Percentiles rank a stretch among this genome's conserved stretches.
Conservation (phyloP, 129 eudicot genomes). For the Flaveria bidentis region DNA sequence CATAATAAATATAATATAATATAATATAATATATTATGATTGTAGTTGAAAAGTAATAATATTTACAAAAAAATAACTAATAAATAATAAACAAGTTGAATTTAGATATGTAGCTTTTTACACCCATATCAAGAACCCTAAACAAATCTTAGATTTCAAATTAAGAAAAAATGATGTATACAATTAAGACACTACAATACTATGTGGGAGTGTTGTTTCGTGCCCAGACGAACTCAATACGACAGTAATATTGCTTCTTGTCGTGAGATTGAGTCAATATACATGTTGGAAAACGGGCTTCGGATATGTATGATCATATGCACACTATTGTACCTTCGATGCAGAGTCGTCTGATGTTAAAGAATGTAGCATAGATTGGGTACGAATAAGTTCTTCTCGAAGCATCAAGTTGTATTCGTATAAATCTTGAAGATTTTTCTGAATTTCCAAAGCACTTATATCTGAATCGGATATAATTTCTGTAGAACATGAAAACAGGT, state of each 20-base stretch:
- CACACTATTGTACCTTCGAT: conserved; percentile 7
- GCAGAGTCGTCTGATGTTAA: conserved; percentile 37
- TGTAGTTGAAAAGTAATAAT: too few species aligned
- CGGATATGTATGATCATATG: not conserved
- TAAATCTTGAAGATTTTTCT: conserved; percentile 46
- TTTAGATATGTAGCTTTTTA: too few species aligned
- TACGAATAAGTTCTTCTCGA: conserved; percentile 52
- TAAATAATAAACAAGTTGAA: too few species aligned
- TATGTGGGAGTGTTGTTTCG: not conserved
- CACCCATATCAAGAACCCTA: conserved; percentile 9
- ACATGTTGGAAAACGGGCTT: not conserved
- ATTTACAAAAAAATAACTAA: too few species aligned
- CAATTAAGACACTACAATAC: conserved; percentile 9
- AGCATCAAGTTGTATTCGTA: conserved; percentile 63
- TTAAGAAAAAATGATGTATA: conserved; percentile 7
- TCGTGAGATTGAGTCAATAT: not conserved
- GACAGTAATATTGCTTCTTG: not conserved
- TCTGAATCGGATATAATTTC: conserved; percentile 41
- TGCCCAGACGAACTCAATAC: conserved; percentile 10
- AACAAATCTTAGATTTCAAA: conserved; percentile 10
- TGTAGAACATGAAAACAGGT: conserved; percentile 20
- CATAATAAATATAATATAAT: too few species aligned
- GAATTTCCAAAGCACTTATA: conserved; percentile 46
- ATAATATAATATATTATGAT: too few species aligned
- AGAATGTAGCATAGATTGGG: conserved; percentile 61